Conservation (phyloP, 257 asterid species). For the Fraxinus americana region DNA sequence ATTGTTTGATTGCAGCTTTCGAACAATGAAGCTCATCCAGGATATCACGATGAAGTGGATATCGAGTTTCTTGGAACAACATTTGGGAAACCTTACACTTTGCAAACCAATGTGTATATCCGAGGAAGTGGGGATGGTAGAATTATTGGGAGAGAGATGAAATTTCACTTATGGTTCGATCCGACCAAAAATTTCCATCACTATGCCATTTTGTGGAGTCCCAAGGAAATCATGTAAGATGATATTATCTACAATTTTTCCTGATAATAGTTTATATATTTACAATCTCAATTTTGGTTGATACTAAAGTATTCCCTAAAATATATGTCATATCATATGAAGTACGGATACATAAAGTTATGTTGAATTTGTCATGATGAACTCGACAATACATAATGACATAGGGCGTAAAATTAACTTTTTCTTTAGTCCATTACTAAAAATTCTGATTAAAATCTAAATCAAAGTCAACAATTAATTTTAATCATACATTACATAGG, state of each 20-base stretch:
- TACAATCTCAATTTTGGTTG: neutral
- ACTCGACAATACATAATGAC: neutral
- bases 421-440: neutral
- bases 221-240: constrained; percentile 76
- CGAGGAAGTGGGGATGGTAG: constrained; percentile 93
- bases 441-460: no score
- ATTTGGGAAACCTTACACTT: constrained; percentile 88
- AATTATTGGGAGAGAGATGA: constrained; percentile 88
- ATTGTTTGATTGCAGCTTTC: constrained; percentile 59
- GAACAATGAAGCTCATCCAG: constrained; percentile 85
- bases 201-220: constrained; percentile 84
- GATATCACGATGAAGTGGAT: constrained; percentile 91
- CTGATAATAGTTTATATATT: neutral
- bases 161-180: constrained; percentile 94
- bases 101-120: constrained; percentile 89
- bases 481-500: no score
- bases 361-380: neutral
- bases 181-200: constrained; percentile 83
- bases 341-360: neutral
- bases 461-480: no score
- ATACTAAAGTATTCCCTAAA: neutral
- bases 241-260: neutral
- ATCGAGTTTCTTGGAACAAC: constrained; percentile 93
- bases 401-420: neutral
- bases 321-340: neutral